phyloP scores from a whole-genome alignment of 2,329 filamentous ascomycete species.

The Metarhizium brunneum region DNA sequence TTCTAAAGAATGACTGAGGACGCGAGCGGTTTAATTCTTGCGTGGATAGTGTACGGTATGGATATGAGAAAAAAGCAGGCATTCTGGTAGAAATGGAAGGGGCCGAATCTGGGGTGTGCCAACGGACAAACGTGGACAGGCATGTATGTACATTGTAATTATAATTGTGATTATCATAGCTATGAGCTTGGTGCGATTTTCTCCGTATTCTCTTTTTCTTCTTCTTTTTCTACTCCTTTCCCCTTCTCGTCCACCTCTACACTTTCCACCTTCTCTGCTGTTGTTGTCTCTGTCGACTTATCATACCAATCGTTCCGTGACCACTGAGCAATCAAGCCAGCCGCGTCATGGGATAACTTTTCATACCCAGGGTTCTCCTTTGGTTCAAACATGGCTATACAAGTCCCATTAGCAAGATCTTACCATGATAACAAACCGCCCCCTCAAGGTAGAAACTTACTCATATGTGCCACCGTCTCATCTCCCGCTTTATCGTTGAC shows the following conservation, averaged over 20 bases:
- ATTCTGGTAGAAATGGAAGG: not conserved
- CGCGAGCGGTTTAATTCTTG: not conserved
- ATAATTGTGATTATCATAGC: not conserved
- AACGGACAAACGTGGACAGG: not conserved
- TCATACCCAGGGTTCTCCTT: slow-evolving; percentile 65
- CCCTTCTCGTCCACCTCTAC: not conserved
- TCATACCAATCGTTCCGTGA: slow-evolving; percentile 56
- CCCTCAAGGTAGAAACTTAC: slow-evolving; percentile 26
- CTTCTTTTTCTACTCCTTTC: not conserved
- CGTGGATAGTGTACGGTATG: not conserved
- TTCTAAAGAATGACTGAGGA: no score
- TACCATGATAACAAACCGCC: not conserved
- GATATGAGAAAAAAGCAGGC: not conserved
- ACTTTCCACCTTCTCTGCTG: not conserved
- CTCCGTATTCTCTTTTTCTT: not conserved
- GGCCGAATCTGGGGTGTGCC: not conserved
- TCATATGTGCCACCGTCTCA: slow-evolving; percentile 73
- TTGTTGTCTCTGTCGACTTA: slow-evolving; percentile 10
- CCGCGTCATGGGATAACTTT: slow-evolving; percentile 55
- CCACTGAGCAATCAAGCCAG: slow-evolving; percentile 57
- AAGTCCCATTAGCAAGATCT: not conserved
- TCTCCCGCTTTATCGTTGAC: slow-evolving; percentile 73
- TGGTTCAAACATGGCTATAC: slow-evolving; percentile 62
- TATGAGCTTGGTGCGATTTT: not conserved
- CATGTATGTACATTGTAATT: not conserved